Percentiles rank a stretch among this genome's conserved stretches.
These are phyloP conservation scores for Conoideocrella luteorostrata DNA, from an alignment of 2,329 filamentous ascomycete species.

Conservation along the genomic window DNA sequence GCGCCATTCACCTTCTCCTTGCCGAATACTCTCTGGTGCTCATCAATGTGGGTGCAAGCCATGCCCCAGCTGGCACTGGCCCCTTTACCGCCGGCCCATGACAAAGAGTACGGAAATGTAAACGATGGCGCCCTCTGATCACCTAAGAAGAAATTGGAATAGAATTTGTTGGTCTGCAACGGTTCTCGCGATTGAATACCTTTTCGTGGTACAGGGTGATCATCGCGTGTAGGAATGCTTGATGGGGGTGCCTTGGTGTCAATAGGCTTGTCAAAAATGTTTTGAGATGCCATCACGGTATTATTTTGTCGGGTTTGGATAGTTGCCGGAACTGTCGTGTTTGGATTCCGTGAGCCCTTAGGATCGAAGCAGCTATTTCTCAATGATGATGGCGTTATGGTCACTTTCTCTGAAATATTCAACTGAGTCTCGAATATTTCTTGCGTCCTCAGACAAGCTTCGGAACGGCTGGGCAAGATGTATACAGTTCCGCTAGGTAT, in stretches of 20 bases:
- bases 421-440: too few relatives aligned
- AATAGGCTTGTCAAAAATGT: slow-evolving; percentile 54
- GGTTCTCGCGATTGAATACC: slow-evolving; percentile 44
- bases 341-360: too few relatives aligned
- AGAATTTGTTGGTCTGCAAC: slow-evolving; percentile 74
- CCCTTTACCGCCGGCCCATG: slow-evolving; percentile 60
- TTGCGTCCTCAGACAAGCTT: too few relatives aligned
- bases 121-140: slow-evolving; percentile 63
- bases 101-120: slow-evolving; percentile 67
- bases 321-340: background rate
- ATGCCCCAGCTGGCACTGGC: slow-evolving; percentile 68
- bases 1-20: slow-evolving; percentile 49
- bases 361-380: too few relatives aligned
- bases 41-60: slow-evolving; percentile 66
- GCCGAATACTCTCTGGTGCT: slow-evolving; percentile 61
- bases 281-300: slow-evolving; percentile 21
- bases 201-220: slow-evolving; percentile 53
- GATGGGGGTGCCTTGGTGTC: slow-evolving; percentile 44
- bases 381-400: too few relatives aligned
- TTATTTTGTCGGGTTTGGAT: background rate
- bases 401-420: background rate
- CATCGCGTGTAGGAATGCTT: slow-evolving; percentile 38
- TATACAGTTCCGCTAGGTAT: too few relatives aligned
- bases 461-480: too few relatives aligned
- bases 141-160: slow-evolving; percentile 73